Evolutionary conservation across 176 grass and related monocot genomes (phyloP).

Genomic region (Oropetium thomaeum): DNA sequence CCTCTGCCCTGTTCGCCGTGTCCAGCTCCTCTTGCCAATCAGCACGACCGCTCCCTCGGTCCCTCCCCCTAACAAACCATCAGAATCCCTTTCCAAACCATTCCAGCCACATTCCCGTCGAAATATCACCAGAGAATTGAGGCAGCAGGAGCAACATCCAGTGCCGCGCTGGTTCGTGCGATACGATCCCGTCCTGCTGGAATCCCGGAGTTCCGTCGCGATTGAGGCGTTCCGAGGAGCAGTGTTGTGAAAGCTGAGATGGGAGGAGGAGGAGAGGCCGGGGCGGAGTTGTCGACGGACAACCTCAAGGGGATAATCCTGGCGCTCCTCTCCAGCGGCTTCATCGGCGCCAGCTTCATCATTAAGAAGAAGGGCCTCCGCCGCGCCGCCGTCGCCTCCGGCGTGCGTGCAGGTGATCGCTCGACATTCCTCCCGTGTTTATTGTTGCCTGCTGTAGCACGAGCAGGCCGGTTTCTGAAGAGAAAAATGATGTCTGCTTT

Average conservation of each 20-base stretch:
- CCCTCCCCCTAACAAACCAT: neutral
- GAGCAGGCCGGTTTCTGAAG: neutral
- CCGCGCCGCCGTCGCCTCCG: conserved; percentile 72
- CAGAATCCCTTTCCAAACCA: conserved; percentile 9
- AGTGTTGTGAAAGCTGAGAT: neutral
- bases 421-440: neutral
- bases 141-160: neutral
- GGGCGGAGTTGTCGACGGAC: conserved; percentile 66
- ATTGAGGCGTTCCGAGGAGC: neutral
- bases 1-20: neutral
- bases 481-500: neutral
- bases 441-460: neutral
- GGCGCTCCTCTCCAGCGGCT: conserved; percentile 84
- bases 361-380: conserved; percentile 98
- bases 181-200: neutral
- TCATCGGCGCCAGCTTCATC: conserved; percentile 98
- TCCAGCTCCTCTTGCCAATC: conserved; percentile 1
- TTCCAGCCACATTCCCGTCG: neutral
- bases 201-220: conserved; percentile 1
- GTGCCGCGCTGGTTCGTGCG: neutral
- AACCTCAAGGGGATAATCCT: conserved; percentile 81
- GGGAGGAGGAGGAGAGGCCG: neutral
- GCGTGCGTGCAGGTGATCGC: conserved; percentile 68
- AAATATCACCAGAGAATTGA: neutral
- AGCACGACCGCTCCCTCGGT: neutral